Percentiles rank a stretch among this genome's conserved stretches.
phyloP scores from a whole-genome alignment of 805 yeast genomes.

The Wickerhamomyces mucosus region DNA sequence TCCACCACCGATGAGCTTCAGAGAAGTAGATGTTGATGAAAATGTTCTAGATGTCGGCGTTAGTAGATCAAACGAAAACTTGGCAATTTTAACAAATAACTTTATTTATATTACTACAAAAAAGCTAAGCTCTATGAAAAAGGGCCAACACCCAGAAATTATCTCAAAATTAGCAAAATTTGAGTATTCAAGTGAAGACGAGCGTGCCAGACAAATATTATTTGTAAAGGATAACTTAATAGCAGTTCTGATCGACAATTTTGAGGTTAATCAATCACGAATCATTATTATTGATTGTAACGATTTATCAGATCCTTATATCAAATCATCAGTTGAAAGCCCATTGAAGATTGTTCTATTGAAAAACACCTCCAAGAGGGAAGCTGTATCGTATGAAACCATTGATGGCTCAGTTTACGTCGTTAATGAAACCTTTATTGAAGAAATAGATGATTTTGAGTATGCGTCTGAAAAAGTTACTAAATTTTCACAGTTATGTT shows the following conservation, averaged over 20 bases:
- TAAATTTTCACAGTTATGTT: conserved; percentile 63
- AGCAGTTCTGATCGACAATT: conserved; percentile 52
- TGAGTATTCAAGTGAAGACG: conserved; percentile 31
- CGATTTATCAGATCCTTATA: conserved; percentile 30
- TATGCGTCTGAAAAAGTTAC: conserved; percentile 27
- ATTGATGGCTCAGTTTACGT: conserved; percentile 51
- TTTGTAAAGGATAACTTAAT: conserved; percentile 41
- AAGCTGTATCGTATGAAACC: conserved; percentile 45
- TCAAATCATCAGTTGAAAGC: conserved; percentile 33
- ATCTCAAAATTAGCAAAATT: conserved; percentile 13
- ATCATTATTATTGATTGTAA: conserved; percentile 40
- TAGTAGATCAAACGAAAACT: conserved; percentile 44
- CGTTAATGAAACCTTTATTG: conserved; percentile 18
- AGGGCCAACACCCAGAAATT: conserved; percentile 36
- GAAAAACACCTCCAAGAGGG: conserved; percentile 45
- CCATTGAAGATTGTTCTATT: conserved; percentile 45
- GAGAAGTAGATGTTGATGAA: conserved; percentile 48
- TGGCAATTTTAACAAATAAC: conserved; percentile 48
- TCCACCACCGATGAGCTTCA: conserved; percentile 87
- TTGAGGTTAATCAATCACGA: conserved; percentile 33
- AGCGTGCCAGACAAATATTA: conserved; percentile 53
- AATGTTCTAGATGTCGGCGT: conserved; percentile 60
- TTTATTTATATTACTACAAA: conserved; percentile 37
- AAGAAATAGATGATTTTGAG: conserved; percentile 19
- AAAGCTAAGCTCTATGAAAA: conserved; percentile 33